A percentile compares a stretch with the other conserved stretches of the same genome.
Evolutionary conservation across 2,329 filamentous ascomycete species (phyloP).

Genomic region (Leptodontidium sp.): DNA sequence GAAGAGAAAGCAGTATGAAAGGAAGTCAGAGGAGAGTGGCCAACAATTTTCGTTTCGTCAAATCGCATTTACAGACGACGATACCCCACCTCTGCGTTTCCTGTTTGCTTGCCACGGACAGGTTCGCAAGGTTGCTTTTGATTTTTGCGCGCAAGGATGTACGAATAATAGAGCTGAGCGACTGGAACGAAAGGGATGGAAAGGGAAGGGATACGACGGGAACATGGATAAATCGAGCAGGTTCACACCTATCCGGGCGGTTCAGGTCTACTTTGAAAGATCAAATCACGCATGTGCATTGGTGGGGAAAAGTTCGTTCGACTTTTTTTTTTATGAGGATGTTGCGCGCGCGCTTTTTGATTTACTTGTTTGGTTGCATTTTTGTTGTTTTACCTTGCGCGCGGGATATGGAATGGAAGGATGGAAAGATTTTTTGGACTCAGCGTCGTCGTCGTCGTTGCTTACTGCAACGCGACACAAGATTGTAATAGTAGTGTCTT

Average conservation of each 20-base stretch:
- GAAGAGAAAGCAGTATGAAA: not conserved
- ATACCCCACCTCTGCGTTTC: slow-evolving; percentile 15
- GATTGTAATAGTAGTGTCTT: slow-evolving; percentile 19
- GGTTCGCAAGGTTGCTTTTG: slow-evolving; percentile 1
- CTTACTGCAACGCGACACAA: not conserved
- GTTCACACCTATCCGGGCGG: slow-evolving; percentile 15
- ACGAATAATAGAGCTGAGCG: slow-evolving; percentile 12
- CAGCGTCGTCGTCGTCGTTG: slow-evolving; percentile 7
- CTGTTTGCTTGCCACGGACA: not conserved
- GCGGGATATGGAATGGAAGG: slow-evolving; percentile 9
- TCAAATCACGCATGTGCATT: slow-evolving; percentile 16
- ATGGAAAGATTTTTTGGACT: slow-evolving; percentile 12
- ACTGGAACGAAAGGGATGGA: not conserved
- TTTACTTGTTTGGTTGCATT: not conserved
- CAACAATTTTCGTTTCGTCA: slow-evolving; percentile 16
- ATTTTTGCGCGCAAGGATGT: not conserved
- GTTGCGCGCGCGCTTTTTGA: not conserved
- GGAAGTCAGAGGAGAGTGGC: not conserved
- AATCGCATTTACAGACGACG: slow-evolving; percentile 16
- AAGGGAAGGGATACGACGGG: not conserved
- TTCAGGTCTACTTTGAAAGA: slow-evolving; percentile 1
- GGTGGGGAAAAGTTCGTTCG: slow-evolving; percentile 10
- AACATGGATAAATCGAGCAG: slow-evolving; percentile 17
- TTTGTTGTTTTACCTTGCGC: not conserved
- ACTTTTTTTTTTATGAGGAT: slow-evolving; percentile 7